A percentile compares a stretch with the other conserved stretches of the same genome.
phyloP scores from a whole-genome alignment of 495 filamentous ascomycete genomes.

The Daldinia loculata region DNA sequence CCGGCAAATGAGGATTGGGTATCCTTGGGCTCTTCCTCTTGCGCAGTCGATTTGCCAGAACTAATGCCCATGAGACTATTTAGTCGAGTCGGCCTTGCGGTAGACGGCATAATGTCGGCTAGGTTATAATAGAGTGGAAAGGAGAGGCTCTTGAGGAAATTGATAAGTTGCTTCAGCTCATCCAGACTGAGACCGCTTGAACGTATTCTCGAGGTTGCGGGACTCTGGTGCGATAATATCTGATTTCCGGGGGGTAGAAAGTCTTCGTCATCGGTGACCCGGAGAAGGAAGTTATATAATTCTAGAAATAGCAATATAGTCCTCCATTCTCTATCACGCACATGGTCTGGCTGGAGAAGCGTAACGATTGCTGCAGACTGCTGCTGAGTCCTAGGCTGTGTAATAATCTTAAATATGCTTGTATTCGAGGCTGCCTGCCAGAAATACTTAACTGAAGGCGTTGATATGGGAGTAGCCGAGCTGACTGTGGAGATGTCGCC shows the following conservation, averaged over 20 bases:
- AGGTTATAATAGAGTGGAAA: conserved; percentile 91
- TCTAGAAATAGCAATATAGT: conserved; percentile 91
- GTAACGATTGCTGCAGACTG: conserved; percentile 31
- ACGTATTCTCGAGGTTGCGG: conserved; percentile 58
- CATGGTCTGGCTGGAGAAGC: conserved; percentile 30
- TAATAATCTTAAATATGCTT: conserved; percentile 69
- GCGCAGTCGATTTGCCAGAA: conserved; percentile 19
- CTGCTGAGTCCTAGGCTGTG: conserved; percentile 37
- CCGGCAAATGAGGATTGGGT: conserved; percentile 43
- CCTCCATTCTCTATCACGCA: conserved; percentile 73
- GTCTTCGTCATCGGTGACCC: conserved; percentile 93
- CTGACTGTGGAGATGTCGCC: conserved; percentile 69
- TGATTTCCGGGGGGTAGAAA: conserved; percentile 62
- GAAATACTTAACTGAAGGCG: conserved; percentile 86
- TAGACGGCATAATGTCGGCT: conserved; percentile 59
- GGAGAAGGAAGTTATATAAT: conserved; percentile 89
- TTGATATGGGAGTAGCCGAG: conserved; percentile 45
- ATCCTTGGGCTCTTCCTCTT: conserved; percentile 25
- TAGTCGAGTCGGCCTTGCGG: conserved; percentile 20
- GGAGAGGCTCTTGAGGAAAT: conserved; percentile 91
- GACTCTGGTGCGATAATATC: conserved; percentile 45
- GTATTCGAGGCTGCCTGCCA: conserved; percentile 81
- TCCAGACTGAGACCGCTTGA: conserved; percentile 74
- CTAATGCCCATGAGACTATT: conserved; percentile 32
- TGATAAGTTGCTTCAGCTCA: conserved; percentile 76